These are phyloP conservation scores for Calonectria naviculata DNA, from an alignment of 2,329 filamentous ascomycete species.

Conservation along the genomic window DNA sequence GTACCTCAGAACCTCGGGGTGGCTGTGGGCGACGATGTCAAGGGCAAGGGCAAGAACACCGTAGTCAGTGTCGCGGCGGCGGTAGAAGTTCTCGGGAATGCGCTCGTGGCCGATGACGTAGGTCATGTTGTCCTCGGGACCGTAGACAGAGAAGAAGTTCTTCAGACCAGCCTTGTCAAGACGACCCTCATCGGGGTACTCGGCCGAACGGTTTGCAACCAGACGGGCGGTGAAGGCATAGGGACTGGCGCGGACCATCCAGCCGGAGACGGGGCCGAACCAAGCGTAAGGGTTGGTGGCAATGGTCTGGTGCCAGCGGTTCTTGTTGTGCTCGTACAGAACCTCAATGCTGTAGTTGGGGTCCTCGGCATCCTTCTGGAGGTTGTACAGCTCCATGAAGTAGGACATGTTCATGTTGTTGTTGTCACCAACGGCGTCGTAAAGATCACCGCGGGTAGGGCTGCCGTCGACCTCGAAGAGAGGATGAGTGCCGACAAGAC, in stretches of 20 bases:
- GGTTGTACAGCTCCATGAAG: conserved; percentile 60
- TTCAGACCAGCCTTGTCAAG: conserved; percentile 50
- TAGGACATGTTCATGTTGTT: conserved; percentile 62
- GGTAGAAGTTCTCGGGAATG: conserved; percentile 65
- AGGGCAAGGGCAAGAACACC: conserved; percentile 53
- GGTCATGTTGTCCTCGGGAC: conserved; percentile 47
- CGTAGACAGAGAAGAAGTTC: conserved; percentile 59
- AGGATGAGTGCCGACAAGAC: conserved; percentile 64
- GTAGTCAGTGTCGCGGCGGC: conserved; percentile 53
- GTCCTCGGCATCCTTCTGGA: conserved; percentile 50
- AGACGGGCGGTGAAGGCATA: conserved; percentile 57
- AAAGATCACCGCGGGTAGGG: conserved; percentile 63
- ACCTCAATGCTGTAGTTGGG: conserved; percentile 48
- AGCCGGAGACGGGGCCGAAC: conserved; percentile 63
- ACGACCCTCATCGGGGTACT: conserved; percentile 48
- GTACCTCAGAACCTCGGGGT: conserved; percentile 51
- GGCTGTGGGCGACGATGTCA: conserved; percentile 52
- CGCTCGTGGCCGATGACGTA: conserved; percentile 61
- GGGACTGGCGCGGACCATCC: conserved; percentile 60
- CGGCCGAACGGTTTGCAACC: conserved; percentile 55
- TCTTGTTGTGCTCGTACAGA: conserved; percentile 54
- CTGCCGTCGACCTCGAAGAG: conserved; percentile 66
- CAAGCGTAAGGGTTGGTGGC: conserved; percentile 64
- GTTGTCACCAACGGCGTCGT: conserved; percentile 58
- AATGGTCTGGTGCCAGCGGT: conserved; percentile 59